Evolutionary conservation across 805 yeast species (phyloP).

Genomic region (Wickerhamiella dianesei): DNA sequence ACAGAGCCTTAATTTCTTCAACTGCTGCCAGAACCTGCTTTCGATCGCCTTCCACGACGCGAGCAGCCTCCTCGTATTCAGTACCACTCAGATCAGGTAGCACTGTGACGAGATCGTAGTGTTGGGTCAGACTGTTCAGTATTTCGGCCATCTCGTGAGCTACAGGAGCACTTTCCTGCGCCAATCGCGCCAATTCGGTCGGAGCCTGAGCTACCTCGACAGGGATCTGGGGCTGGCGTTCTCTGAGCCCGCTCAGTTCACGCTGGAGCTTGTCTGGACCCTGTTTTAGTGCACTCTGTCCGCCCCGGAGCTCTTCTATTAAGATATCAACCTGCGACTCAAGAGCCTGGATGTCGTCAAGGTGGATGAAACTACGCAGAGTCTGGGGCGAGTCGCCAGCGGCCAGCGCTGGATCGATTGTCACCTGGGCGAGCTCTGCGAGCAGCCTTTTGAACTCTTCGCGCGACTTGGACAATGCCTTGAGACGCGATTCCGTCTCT

Average conservation of each 20-base stretch:
- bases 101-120: constrained; percentile 63
- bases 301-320: constrained; percentile 6
- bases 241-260: constrained; percentile 12
- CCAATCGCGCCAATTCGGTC: constrained; percentile 19
- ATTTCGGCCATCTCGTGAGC: constrained; percentile 61
- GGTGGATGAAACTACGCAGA: constrained; percentile 16
- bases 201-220: constrained; percentile 23
- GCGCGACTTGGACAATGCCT: constrained; percentile 6
- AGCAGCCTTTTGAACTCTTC: constrained; percentile 16
- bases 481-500: constrained; percentile 8
- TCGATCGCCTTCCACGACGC: constrained; percentile 34
- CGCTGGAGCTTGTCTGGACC: constrained; percentile 12
- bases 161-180: constrained; percentile 20
- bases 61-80: constrained; percentile 37
- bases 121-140: constrained; percentile 59
- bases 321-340: constrained; percentile 8
- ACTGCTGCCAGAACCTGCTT: constrained; percentile 24
- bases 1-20: constrained; percentile 17
- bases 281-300: constrained; percentile 6
- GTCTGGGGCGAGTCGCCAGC: constrained; percentile 3
- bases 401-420: constrained; percentile 10
- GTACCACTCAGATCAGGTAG: constrained; percentile 31
- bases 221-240: constrained; percentile 11
- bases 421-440: constrained; percentile 10
- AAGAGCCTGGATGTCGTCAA: constrained; percentile 11